Evolutionary conservation across 257 asterid species (phyloP), one percentile per base, ranked within the genome.

Genomic region (Ophiorrhiza pumila): DNA sequence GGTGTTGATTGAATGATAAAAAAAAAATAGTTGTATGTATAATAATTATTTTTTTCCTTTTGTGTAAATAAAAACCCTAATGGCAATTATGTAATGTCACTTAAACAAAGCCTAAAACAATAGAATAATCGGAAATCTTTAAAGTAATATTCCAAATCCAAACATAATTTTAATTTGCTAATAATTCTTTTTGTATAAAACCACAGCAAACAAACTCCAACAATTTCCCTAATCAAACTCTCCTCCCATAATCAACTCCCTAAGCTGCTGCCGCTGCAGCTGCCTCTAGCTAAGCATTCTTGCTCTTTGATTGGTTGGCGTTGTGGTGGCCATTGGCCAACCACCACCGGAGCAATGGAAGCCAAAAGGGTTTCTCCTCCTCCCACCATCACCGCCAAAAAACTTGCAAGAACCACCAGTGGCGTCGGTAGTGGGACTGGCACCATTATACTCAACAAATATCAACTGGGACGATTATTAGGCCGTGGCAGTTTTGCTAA

Each of bases 401-500:
- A 15, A 80, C 76, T 88, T 72, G 58, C 81, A 15, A 68, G 93
- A 70, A 84, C 91, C 74, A 57, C 84, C 57, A 80, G 90, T 18
- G 59, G 85, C 60, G 76, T 80, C 55, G 90, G 72, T 22, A 68
- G 86, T 41, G 91, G 90, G 4, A 83, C 84, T 35, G 91, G 98
- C 34, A 75, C 96, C 2, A 83, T 86, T 41, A 69, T 93, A 50
- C 97, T 89, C 58, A 91, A 88, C 0, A 89, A 85, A 27, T 91
- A 93, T 80, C 88, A 88, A 63, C 83, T 93, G 0, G 84, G 86
- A 76, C 90, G 81, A 71, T 88, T 89, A 31, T 84, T 93, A 49
- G 98, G 98, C 80, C 96, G 98, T 15, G 98, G 98, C 42, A 93
- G 93, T 85, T 93, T 93, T 73, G 98, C 96, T 0, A 93, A 93